These are phyloP conservation scores for Eucalyptus curtisii DNA, from an alignment of 345 rosid genomes.

Conservation along the genomic window DNA sequence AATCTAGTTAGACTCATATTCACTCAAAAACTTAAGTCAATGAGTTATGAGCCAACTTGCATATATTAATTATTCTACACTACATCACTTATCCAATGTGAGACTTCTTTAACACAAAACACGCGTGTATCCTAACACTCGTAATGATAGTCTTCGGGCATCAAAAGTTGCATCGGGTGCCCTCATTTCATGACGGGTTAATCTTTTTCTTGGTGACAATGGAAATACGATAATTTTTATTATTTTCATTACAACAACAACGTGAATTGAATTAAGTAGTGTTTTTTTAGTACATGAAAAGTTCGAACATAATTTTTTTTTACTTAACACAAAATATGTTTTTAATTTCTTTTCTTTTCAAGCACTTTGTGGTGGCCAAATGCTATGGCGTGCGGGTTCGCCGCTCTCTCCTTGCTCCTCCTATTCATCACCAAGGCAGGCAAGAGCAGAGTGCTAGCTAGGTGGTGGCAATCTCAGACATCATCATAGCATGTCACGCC, in stretches of 20 bases:
- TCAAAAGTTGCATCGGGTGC: constrained; percentile 16
- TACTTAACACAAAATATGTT: neutral
- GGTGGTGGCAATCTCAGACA: constrained; percentile 13
- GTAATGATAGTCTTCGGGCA: constrained; percentile 68
- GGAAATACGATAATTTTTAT: neutral
- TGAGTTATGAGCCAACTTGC: rapidly evolving
- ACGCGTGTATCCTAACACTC: neutral
- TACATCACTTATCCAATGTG: rapidly evolving
- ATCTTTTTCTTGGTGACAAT: neutral
- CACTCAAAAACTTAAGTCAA: rapidly evolving
- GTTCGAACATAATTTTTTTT: rapidly evolving
- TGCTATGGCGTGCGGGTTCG: constrained; percentile 40
- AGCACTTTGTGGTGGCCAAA: constrained; percentile 36
- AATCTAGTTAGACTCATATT: rapidly evolving
- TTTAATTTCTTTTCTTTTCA: neutral
- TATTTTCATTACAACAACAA: neutral
- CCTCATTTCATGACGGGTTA: rapidly evolving
- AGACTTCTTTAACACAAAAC: rapidly evolving
- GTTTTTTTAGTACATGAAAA: neutral
- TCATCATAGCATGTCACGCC: constrained; percentile 11
- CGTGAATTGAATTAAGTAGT: neutral
- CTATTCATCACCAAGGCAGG: neutral
- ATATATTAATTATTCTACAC: too few species aligned
- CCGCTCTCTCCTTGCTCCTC: constrained; percentile 27
- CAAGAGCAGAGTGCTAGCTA: neutral